Evolutionary conservation across 352 stramenopile genomes (phyloP).

Genomic region (Peronosclerospora sorghi): DNA sequence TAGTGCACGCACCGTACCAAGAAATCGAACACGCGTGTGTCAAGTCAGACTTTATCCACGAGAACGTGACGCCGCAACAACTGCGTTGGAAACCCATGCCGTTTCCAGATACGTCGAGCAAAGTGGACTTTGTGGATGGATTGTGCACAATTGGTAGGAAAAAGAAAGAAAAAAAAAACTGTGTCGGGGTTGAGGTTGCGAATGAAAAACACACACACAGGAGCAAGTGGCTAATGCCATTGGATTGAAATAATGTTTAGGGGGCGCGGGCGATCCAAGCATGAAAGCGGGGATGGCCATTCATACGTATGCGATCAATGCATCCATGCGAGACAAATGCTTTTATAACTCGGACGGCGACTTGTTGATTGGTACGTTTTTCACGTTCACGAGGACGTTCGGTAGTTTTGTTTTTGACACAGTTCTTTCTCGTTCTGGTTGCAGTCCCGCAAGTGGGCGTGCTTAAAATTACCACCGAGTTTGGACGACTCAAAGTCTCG

Average conservation of each 20-base stretch:
- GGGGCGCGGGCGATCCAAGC: constrained; percentile 78
- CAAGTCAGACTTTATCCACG: constrained; percentile 55
- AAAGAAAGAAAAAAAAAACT: too few relatives aligned
- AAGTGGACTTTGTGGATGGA: constrained; percentile 84
- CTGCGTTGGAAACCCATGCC: constrained; percentile 88
- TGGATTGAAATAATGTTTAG: constrained; percentile 4
- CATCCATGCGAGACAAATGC: constrained; percentile 83
- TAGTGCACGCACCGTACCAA: constrained; percentile 71
- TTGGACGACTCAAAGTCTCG: constrained; percentile 77
- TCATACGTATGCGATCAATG: constrained; percentile 89
- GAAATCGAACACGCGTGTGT: constrained; percentile 33
- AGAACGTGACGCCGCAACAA: constrained; percentile 82
- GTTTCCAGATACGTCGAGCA: constrained; percentile 34
- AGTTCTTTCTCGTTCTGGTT: too few relatives aligned
- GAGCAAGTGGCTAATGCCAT: neutral
- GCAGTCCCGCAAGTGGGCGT: constrained; percentile 85
- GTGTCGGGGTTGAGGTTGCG: too few relatives aligned
- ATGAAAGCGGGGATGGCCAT: constrained; percentile 89
- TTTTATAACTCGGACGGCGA: constrained; percentile 96
- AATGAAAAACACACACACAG: too few relatives aligned
- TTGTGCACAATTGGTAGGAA: constrained; percentile 62
- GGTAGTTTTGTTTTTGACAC: too few relatives aligned
- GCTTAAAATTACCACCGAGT: constrained; percentile 90
- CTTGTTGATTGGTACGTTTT: constrained; percentile 82
- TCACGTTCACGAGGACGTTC: too few relatives aligned